These are phyloP conservation scores for Trifolium subterraneum DNA, from an alignment of 306 rosid genomes.

Conservation along the genomic window DNA sequence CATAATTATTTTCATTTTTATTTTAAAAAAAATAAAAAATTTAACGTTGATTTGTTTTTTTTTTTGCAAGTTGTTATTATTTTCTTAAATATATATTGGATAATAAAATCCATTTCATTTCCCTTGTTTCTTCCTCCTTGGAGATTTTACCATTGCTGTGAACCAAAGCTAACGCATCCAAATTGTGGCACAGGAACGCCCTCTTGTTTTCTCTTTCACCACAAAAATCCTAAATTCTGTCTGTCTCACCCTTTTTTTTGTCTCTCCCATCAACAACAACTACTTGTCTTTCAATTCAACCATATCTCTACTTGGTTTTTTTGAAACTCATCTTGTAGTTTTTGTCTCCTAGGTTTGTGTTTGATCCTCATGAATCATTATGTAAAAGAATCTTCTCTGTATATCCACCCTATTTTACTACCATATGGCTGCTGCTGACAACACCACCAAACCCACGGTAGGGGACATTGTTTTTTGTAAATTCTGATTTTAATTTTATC, in stretches of 20 bases:
- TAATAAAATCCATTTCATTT: background rate
- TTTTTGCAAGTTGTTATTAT: too few relatives aligned
- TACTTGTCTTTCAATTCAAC: background rate
- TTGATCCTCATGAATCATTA: conserved; percentile 56
- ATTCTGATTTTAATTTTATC: background rate
- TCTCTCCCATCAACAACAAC: background rate
- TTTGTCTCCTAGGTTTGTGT: background rate
- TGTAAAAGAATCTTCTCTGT: background rate
- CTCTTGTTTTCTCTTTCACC: conserved; percentile 36
- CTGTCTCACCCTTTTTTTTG: background rate
- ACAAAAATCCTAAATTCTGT: conserved; percentile 33
- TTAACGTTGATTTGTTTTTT: too few relatives aligned
- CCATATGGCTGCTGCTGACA: conserved; percentile 55
- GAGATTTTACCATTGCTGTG: conserved; percentile 1
- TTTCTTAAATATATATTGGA: too few relatives aligned
- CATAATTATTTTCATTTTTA: too few relatives aligned
- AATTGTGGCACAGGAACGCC: conserved; percentile 46
- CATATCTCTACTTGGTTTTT: background rate
- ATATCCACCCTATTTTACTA: conserved; percentile 35
- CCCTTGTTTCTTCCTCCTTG: background rate
- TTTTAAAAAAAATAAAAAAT: too few relatives aligned
- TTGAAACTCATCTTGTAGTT: too few relatives aligned
- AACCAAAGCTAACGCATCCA: background rate
- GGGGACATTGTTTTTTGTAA: background rate
- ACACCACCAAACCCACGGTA: conserved; percentile 44